These are phyloP conservation scores for Tilletia horrida DNA, from an alignment of 1,284 basidiomycete species.

Conservation along the genomic window DNA sequence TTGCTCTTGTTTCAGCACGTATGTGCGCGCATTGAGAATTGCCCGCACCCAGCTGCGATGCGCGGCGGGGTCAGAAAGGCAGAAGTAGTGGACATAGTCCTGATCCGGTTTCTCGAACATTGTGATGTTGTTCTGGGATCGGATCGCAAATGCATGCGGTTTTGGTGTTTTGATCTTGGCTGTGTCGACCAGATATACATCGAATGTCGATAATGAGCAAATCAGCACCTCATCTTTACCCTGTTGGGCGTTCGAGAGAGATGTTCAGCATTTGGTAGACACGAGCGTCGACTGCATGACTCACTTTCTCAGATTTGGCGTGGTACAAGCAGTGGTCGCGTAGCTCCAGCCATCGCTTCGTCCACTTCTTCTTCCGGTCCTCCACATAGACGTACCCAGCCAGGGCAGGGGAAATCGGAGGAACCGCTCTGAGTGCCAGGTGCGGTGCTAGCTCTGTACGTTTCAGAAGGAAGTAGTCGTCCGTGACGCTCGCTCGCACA, in stretches of 20 bases:
- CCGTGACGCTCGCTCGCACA: slow-evolving; percentile 30
- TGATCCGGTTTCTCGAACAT: slow-evolving; percentile 47
- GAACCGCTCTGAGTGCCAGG: slow-evolving; percentile 39
- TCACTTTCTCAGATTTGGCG: slow-evolving; percentile 49
- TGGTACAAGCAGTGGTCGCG: slow-evolving; percentile 49
- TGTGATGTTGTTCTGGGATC: slow-evolving; percentile 38
- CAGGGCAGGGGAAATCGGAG: slow-evolving; percentile 37
- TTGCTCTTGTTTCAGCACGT: slow-evolving; percentile 48
- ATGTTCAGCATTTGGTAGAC: not conserved
- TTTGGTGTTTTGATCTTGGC: slow-evolving; percentile 42
- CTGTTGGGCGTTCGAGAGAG: not conserved
- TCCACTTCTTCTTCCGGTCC: slow-evolving; percentile 47
- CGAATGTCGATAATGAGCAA: slow-evolving; percentile 45
- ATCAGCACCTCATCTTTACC: slow-evolving; percentile 48
- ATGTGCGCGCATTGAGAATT: slow-evolving; percentile 47
- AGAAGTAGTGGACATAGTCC: slow-evolving; percentile 48
- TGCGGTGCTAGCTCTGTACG: slow-evolving; percentile 43
- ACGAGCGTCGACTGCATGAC: not conserved
- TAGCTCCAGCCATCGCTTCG: slow-evolving; percentile 51
- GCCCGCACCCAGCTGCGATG: slow-evolving; percentile 51
- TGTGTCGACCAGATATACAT: slow-evolving; percentile 47
- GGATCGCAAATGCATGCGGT: slow-evolving; percentile 46
- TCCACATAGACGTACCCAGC: slow-evolving; percentile 50
- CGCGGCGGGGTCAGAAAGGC: slow-evolving; percentile 44
- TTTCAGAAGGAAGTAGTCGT: slow-evolving; percentile 48